Evolutionary conservation across 306 rosid genomes (phyloP).

Genomic region (Glycine soja): DNA sequence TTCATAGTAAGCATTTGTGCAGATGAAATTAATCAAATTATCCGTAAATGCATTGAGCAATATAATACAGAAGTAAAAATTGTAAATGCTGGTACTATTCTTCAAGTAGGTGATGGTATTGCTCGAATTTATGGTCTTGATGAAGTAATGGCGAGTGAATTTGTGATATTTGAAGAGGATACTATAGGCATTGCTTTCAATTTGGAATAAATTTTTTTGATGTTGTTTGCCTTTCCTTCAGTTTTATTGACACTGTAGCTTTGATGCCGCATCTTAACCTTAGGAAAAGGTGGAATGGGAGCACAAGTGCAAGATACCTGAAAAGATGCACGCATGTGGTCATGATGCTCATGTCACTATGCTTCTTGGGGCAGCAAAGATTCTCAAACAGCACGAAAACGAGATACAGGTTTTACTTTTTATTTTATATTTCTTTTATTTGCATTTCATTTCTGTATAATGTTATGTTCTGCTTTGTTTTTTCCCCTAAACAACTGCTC

Average conservation of each 20-base stretch:
- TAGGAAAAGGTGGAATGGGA: constrained; percentile 89
- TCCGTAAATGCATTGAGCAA: too few relatives aligned
- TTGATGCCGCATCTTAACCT: neutral
- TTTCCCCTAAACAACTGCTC: neutral
- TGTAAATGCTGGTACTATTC: too few relatives aligned
- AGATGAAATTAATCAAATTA: too few relatives aligned
- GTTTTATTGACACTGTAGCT: neutral
- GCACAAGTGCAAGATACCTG: constrained; percentile 76
- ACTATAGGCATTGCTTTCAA: too few relatives aligned
- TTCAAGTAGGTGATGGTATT: too few relatives aligned
- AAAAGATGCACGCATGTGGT: constrained; percentile 88
- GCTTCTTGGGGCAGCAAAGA: constrained; percentile 88
- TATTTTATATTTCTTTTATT: neutral
- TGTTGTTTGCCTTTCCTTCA: neutral
- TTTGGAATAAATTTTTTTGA: too few relatives aligned
- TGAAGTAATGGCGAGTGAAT: too few relatives aligned
- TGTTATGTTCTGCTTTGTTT: neutral
- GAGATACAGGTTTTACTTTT: constrained; percentile 49
- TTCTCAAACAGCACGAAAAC: constrained; percentile 72
- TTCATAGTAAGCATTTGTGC: too few relatives aligned
- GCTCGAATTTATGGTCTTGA: too few relatives aligned
- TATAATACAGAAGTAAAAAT: too few relatives aligned
- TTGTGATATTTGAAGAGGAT: too few relatives aligned
- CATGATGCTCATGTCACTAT: constrained; percentile 84
- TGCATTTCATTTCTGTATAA: neutral